Evolutionary conservation across 257 asterid species (phyloP), one percentile per base, ranked within the genome.

Genomic region (Dorcoceras hygrometricum): DNA sequence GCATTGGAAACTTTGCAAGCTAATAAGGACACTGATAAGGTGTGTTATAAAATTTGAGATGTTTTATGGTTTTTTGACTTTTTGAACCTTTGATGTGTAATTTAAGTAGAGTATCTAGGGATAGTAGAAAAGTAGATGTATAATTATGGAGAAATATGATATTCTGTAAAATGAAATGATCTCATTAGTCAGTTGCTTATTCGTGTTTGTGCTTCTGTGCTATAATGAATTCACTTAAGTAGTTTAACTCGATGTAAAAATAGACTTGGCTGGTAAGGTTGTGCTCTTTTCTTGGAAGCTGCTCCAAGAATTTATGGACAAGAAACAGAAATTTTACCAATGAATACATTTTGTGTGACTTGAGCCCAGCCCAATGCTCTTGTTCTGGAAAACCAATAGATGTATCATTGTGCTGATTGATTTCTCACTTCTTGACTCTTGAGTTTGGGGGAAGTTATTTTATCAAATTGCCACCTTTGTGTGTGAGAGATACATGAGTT

Each of bases 1-100:
- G 75, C 87, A 18, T 96, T 92, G 63, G 83, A 89, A 62, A 83
- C 91, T 10, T 10, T 10, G 51, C 51, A 14, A 43, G 51, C 19
- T 16, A 43, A 43, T 43, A 4, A 43, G 51, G 51, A 43, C 6
- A 43, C n/a, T 1, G 51, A 7, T 43, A n/a, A 43, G 51, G 51
- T 43, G 12, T 43, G 51, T 43, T 43, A n/a, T 43, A 3, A 43
- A 43, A 12, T 4, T n/a, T 43, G 19, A 43, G 5, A 16, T 43
- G 19, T 43, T 43, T 43, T 43, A 1, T 43, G 4, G 51, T 43
- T 43, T 36, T 1, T 43, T 3, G 0, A 12, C 51, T 43, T 43
- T 43, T 43, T 43, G 51, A 7, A 43, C 51, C 0, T 43, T 14
- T 43, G 51, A 43, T 43, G 12, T 32, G 51, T 43, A 43, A 43